Base-by-base conservation (phyloP, 2,329 filamentous ascomycete genomes). In the Penicillium digitatum region DNA sequence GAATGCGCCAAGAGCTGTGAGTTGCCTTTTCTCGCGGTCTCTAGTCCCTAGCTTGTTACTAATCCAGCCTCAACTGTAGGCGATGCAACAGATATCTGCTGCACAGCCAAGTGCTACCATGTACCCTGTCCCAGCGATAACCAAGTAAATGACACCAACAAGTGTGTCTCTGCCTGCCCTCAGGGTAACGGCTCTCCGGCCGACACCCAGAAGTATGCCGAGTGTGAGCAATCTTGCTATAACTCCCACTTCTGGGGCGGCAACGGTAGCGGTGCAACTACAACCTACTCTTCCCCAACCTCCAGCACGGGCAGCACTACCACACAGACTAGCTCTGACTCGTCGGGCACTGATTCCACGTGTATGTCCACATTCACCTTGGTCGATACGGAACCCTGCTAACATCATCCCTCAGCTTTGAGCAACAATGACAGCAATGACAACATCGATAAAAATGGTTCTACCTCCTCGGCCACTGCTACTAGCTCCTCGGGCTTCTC, bases 61-160 rank as follows among this genome's bases (percentile, higher is more conserved):
- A 32, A 42, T n/a, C 3, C 18, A 50, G 3, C 3, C 3, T 24
- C 18, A 20, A 16, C 54, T 43, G 18, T 55, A 73, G 81, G 81
- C 64, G 56, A 61, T 34, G 52, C 66, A 20, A 70, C 59, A 39
- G 79, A 82, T 62, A 70, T 79, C 50, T 79, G 76, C 69, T 83
- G 81, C 72, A 68, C 74, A 59, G 81, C 81, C 35, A 65, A 69
- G 14, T 83, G 81, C 71, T 72, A 78, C 61, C 72, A 76, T 35
- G 76, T 78, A 37, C 80, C 81, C 31, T 81, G 78, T 67, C 81
- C 81, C 58, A 77, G 76, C 66, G 72, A 75, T n/a, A 65, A 66
- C 45, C 74, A 79, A 68, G 78, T 73, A 63, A 76, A 80, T 63
- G 73, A 76, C 55, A 82, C 79, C 66, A 81, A 74, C 65, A 69